Conservation (phyloP, 192 early-diverging fungal genomes). For the Phlyctochytrium arcticum region DNA sequence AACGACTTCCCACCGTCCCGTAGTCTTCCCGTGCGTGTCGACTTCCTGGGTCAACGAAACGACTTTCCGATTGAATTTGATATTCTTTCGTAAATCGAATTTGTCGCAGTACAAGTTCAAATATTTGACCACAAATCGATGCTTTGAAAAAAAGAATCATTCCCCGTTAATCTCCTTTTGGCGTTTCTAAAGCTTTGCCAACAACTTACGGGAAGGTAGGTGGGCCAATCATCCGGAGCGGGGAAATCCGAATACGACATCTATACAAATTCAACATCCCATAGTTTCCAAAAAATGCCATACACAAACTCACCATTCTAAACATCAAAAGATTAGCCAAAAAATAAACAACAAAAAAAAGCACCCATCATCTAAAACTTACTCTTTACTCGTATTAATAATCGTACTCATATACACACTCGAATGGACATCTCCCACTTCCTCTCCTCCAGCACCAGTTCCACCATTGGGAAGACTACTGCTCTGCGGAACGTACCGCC, state of each 20-base stretch:
- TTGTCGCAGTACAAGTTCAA: slow-evolving; percentile 48
- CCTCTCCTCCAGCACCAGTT: slow-evolving; percentile 35
- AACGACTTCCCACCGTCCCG: slow-evolving; percentile 41
- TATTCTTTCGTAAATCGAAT: slow-evolving; percentile 46
- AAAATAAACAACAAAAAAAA: not conserved
- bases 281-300: not conserved
- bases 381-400: slow-evolving; percentile 56
- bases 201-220: slow-evolving; percentile 39
- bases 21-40: slow-evolving; percentile 28
- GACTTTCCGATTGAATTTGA: slow-evolving; percentile 52
- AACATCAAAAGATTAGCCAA: not conserved
- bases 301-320: not conserved
- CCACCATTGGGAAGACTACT: no score
- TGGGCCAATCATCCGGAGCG: slow-evolving; percentile 57
- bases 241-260: slow-evolving; percentile 57
- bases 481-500: slow-evolving; percentile 44
- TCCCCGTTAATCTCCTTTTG: no score
- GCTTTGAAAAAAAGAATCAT: no score
- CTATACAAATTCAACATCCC: not conserved
- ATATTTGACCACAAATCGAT: slow-evolving; percentile 46
- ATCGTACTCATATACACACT: slow-evolving; percentile 53
- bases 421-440: slow-evolving; percentile 48
- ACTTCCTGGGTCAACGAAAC: slow-evolving; percentile 38
- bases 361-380: not conserved
- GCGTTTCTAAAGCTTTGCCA: no score